A percentile compares a stretch with the other conserved stretches of the same genome.
Evolutionary conservation across 805 yeast genomes (phyloP).

Genomic region (Naumovozyma dairenensis): DNA sequence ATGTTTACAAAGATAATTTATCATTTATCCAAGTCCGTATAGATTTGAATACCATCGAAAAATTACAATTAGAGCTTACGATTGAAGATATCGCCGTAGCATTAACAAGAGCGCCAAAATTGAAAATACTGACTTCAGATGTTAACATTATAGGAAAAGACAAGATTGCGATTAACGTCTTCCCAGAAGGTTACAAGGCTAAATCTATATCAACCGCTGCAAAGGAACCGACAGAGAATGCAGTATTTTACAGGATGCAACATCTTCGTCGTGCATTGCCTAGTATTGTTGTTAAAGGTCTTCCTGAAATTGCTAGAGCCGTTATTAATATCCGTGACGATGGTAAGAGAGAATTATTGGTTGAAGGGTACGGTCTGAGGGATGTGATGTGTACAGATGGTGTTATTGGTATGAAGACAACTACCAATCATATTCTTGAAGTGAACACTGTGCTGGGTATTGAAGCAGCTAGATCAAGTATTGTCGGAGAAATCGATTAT

Average conservation of each 20-base stretch:
- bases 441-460: constrained; percentile 86
- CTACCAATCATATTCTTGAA: constrained; percentile 87
- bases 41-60: constrained; percentile 77
- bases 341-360: constrained; percentile 80
- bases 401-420: constrained; percentile 76
- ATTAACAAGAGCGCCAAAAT: constrained; percentile 72
- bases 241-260: constrained; percentile 81
- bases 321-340: constrained; percentile 88
- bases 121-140: constrained; percentile 69
- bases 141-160: constrained; percentile 58
- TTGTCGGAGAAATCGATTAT: constrained; percentile 87
- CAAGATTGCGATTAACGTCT: constrained; percentile 55
- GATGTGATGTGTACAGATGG: constrained; percentile 98
- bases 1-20: constrained; percentile 73
- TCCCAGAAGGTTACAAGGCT: constrained; percentile 33
- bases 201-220: constrained; percentile 37
- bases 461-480: constrained; percentile 93
- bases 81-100: constrained; percentile 82
- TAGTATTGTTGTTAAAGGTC: constrained; percentile 83
- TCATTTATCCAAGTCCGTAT: constrained; percentile 75
- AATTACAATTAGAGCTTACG: constrained; percentile 78
- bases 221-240: constrained; percentile 33
- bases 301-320: constrained; percentile 86
- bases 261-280: constrained; percentile 79
- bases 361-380: constrained; percentile 94